Evolutionary conservation across 2,329 filamentous ascomycete species (phyloP).

Genomic region (Colletotrichum spaethianum): DNA sequence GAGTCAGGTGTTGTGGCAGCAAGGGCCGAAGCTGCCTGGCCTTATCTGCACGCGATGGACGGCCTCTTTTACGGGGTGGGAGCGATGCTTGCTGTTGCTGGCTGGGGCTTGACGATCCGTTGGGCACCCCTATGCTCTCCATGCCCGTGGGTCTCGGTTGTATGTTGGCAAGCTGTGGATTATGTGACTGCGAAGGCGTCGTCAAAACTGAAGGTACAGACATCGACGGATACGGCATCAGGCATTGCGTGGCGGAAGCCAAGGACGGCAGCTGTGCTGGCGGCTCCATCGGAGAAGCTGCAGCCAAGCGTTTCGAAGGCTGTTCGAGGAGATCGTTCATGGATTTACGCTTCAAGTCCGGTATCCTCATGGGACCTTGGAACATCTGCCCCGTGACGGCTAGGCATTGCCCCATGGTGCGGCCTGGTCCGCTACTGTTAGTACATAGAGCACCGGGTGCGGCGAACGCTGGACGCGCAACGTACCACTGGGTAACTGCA

Average conservation of each 20-base stretch:
- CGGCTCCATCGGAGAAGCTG: slow-evolving; percentile 27
- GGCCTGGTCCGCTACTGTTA: slow-evolving; percentile 52
- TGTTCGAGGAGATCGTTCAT: slow-evolving; percentile 52
- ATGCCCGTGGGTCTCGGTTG: slow-evolving; percentile 38
- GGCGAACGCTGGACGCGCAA: background rate
- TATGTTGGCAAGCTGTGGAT: slow-evolving; percentile 41
- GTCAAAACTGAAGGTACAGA: slow-evolving; percentile 20
- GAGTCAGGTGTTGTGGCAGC: slow-evolving; percentile 52
- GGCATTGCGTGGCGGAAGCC: slow-evolving; percentile 19
- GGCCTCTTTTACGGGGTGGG: slow-evolving; percentile 59
- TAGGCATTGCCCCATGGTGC: slow-evolving; percentile 63
- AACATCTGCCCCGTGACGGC: slow-evolving; percentile 56
- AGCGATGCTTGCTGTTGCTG: slow-evolving; percentile 27
- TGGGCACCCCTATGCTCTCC: slow-evolving; percentile 4
- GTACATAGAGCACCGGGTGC: slow-evolving; percentile 18
- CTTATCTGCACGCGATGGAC: slow-evolving; percentile 62
- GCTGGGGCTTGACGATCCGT: slow-evolving; percentile 15
- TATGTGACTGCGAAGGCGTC: slow-evolving; percentile 29
- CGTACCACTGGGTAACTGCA: slow-evolving; percentile 64
- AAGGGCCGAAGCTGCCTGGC: slow-evolving; percentile 51
- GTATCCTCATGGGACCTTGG: slow-evolving; percentile 50
- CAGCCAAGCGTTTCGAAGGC: slow-evolving; percentile 51
- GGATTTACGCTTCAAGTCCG: slow-evolving; percentile 53
- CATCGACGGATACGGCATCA: slow-evolving; percentile 24
- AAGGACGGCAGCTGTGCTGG: slow-evolving; percentile 28